Evolutionary conservation across 768 basidiomycete species (phyloP), one percentile per base, ranked within the genome.

Genomic region (Boletus speciosus): DNA sequence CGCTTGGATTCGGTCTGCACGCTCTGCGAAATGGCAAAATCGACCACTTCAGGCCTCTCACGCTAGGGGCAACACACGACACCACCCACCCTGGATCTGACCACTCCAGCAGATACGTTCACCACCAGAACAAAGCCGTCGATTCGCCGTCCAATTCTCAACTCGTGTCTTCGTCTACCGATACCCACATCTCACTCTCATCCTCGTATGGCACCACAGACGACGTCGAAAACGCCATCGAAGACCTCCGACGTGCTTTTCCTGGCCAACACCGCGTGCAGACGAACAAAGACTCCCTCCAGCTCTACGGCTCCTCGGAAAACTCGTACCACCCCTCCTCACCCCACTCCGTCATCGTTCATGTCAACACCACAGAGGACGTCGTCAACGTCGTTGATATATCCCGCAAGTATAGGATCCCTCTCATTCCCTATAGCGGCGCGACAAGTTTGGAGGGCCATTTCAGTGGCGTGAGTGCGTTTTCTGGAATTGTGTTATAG

Each of bases 391-490:
- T 91, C 47, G 85, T 97, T 54, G 81, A 88, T 54, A 81, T 93
- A 39, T 84, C 94, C 1, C 76, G 80, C 42, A 84, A 84, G 66
- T 86, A 84, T 67, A 76, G 76, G 44, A 75, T 96, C 34, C 93
- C 94, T 3, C 78, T 96, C 27, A 83, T 83, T 15, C 83, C 92
- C 3, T 94, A 86, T 63, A 84, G 87, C 45, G 93, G 92, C 2
- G 93, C 89, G 11, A 96, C 92, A 0, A 87, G 85, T 63, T 76
- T 95, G 12, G 93, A 96, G 66, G 92, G 92, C 0, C 91, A 96
- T 71, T 90, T 86, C 57, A 81, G 82, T 45, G 88, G 88, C 29
- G 89, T 90, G 54, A 52, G 78, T 70, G 11, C 23, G 9, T 4
- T 51, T 29, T 1, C 14, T 40, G 3, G 3, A 2, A 31, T 36